phyloP scores from a whole-genome alignment of 1,284 basidiomycete species.

The Moesziomyces parantarcticus region DNA sequence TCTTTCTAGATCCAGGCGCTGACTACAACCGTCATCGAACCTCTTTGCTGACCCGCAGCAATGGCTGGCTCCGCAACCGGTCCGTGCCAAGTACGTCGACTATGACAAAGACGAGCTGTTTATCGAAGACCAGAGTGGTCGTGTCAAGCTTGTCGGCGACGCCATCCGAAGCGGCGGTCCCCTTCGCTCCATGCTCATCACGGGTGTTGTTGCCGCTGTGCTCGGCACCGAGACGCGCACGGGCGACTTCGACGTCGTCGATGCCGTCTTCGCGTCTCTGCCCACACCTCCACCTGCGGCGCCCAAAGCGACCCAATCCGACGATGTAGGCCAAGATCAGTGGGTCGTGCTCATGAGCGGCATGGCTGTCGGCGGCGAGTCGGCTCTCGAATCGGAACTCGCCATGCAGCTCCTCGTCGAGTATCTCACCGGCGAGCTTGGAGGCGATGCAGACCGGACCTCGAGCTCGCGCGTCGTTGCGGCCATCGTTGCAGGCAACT shows the following conservation, averaged over 20 bases:
- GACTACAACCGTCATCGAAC: no score
- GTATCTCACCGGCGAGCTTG: constrained; percentile 85
- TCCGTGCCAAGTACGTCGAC: constrained; percentile 68
- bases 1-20: no score
- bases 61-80: constrained; percentile 83
- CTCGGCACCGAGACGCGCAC: constrained; percentile 87
- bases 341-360: constrained; percentile 62
- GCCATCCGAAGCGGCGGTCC: constrained; percentile 43
- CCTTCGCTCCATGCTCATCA: constrained; percentile 54
- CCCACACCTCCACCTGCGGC: constrained; percentile 16
- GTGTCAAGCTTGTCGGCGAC: constrained; percentile 86
- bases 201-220: constrained; percentile 81
- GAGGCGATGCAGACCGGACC: constrained; percentile 71
- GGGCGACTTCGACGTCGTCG: constrained; percentile 95
- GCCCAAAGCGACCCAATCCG: background rate
- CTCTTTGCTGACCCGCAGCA: constrained; percentile 72
- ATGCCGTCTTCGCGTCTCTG: constrained; percentile 81
- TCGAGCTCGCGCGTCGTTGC: constrained; percentile 38
- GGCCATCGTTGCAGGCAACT: constrained; percentile 59
- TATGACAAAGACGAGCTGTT: constrained; percentile 83
- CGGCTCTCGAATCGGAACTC: constrained; percentile 37
- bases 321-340: constrained; percentile 26
- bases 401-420: constrained; percentile 71
- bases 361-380: constrained; percentile 71
- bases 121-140: constrained; percentile 94